Evolutionary conservation across 139 green algal species (phyloP), one percentile per base, ranked within the genome.

Genomic region (Picochlorum sp.): DNA sequence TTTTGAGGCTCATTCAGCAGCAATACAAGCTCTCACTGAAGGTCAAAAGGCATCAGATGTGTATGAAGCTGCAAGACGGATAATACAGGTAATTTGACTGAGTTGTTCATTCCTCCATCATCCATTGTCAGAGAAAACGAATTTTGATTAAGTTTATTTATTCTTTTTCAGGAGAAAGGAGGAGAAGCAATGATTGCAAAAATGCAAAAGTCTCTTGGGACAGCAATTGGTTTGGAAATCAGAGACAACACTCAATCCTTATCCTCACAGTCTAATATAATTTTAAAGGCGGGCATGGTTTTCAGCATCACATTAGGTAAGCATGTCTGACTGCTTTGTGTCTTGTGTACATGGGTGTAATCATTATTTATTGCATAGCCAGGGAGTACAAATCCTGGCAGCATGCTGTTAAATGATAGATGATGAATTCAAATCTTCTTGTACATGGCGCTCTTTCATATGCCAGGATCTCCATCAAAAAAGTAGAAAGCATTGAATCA

Each of bases 151-250:
- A n/a, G 47, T 43, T 33, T 0, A n/a, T n/a, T n/a, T n/a, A n/a
- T n/a, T n/a, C n/a, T n/a, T 67, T n/a, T 24, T 56, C 60, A 64
- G 79, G 61, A 63, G 69, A 12, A 64, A 55, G 75, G 64, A 0
- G 73, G 87, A 55, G 65, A 62, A 10, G 52, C 83, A 29, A 71
- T 98, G 39, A 65, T 83, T 7, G 67, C 79, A 13, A 64, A 76
- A 28, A 67, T 99, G 20, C 63, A 70, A 22, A 93, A 91, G 60
- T 94, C 82, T 52, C 63, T 96, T 13, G 93, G 93, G 33, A 86
- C 81, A 32, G 84, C 77, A 63, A 96, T 97, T 61, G 93, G 93
- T 16, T 70, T 95, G 49, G 89, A 96, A 75, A 78, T 96, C 58
- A 45, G 73, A 5, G 85, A 93, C 50, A 63, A 50, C 7, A 39